phyloP scores from a whole-genome alignment of 352 stramenopile genomes.

The Globisporangium mamillatum region DNA sequence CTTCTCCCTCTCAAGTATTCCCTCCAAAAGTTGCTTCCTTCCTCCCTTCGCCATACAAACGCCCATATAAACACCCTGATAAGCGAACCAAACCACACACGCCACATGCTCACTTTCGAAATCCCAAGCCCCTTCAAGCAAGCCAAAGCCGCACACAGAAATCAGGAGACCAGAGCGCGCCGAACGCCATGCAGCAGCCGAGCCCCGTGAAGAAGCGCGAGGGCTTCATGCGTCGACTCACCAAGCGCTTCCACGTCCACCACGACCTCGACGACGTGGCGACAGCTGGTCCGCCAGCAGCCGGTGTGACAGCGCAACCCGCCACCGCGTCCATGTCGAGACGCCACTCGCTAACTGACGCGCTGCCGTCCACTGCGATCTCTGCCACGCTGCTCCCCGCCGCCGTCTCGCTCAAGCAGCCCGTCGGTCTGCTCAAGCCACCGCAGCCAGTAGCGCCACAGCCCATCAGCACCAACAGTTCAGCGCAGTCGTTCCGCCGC shows the following conservation, averaged over 20 bases:
- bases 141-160: background rate
- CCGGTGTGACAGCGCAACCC: background rate
- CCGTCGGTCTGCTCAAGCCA: background rate
- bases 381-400: background rate
- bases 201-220: constrained; percentile 3
- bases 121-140: background rate
- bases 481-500: constrained; percentile 3
- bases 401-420: background rate
- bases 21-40: no score
- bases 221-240: background rate
- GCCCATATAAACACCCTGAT: background rate
- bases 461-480: background rate
- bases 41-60: background rate
- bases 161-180: background rate
- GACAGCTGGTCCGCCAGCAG: constrained; percentile 3
- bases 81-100: background rate
- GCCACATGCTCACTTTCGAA: background rate
- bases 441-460: background rate
- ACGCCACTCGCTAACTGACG: constrained; percentile 4
- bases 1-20: background rate
- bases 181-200: background rate
- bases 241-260: constrained; percentile 4
- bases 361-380: constrained; percentile 2
- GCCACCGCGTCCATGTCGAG: background rate
- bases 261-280: background rate